phyloP scores from a whole-genome alignment of 345 rosid genomes.

The Salix purpurea region DNA sequence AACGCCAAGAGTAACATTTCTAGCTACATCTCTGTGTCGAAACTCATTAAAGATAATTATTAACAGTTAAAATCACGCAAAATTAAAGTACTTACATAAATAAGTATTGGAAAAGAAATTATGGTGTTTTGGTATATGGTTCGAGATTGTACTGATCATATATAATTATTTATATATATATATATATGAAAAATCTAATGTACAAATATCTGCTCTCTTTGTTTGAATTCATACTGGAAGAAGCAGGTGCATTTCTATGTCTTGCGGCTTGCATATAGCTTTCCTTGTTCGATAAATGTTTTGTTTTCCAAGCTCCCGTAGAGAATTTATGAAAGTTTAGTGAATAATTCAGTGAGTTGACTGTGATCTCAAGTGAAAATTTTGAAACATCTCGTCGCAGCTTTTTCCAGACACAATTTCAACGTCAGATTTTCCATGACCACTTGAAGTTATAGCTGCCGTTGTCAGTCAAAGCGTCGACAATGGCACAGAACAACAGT shows the following conservation, averaged over 20 bases:
- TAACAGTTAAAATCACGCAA: background rate
- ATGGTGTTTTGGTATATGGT: too few relatives aligned
- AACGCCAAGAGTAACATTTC: background rate
- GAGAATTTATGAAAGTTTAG: background rate
- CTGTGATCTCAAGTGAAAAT: background rate
- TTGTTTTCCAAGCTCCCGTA: background rate
- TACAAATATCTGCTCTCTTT: too few relatives aligned
- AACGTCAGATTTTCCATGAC: background rate
- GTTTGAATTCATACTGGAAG: too few relatives aligned
- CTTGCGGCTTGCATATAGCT: background rate
- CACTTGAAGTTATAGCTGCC: background rate
- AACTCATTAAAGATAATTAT: background rate
- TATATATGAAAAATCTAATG: too few relatives aligned
- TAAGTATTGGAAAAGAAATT: too few relatives aligned
- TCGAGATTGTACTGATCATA: too few relatives aligned
- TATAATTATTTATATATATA: too few relatives aligned
- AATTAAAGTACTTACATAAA: background rate
- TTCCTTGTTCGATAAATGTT: background rate
- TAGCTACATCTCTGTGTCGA: background rate
- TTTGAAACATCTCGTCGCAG: background rate
- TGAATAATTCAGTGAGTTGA: background rate
- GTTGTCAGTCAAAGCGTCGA: background rate
- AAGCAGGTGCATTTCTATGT: background rate
- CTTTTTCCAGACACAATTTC: background rate
- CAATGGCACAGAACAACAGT: background rate